Evolutionary conservation across 1,284 basidiomycete genomes (phyloP).

Genomic region (Rhodofomes roseus): DNA sequence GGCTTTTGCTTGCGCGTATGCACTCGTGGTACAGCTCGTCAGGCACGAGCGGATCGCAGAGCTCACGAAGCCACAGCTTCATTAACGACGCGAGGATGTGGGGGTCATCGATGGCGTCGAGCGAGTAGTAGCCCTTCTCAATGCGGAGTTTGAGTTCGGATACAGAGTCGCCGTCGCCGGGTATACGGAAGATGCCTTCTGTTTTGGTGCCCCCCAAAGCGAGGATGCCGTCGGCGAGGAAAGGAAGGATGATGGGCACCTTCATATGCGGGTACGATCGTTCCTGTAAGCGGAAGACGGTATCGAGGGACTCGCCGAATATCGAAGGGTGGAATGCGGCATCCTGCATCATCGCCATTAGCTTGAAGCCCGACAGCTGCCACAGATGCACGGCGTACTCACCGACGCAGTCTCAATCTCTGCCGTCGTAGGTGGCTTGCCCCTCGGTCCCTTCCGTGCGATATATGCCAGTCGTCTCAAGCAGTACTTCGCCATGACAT

Average conservation of each 20-base stretch:
- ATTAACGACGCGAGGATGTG: constrained; percentile 84
- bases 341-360: constrained; percentile 45
- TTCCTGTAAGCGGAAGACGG: constrained; percentile 79
- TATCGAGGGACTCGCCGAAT: constrained; percentile 85
- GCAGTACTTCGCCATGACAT: constrained; percentile 88
- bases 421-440: constrained; percentile 72
- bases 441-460: constrained; percentile 77
- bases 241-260: constrained; percentile 88
- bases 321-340: constrained; percentile 92
- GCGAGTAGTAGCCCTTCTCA: constrained; percentile 85
- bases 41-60: constrained; percentile 85
- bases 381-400: constrained; percentile 24
- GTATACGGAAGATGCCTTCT: constrained; percentile 89
- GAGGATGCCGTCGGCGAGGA: constrained; percentile 87
- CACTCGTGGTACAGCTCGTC: constrained; percentile 87
- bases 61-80: constrained; percentile 90
- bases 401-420: constrained; percentile 90
- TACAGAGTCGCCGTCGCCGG: constrained; percentile 84
- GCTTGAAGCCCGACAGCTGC: neutral
- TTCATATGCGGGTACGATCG: constrained; percentile 80
- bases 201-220: constrained; percentile 79
- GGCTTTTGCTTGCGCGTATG: constrained; percentile 56
- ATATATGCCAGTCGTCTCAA: constrained; percentile 68
- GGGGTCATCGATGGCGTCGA: constrained; percentile 84
- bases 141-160: constrained; percentile 84